phyloP scores from a whole-genome alignment of 139 green algal species.

The Limnomonas spitsbergensis region DNA sequence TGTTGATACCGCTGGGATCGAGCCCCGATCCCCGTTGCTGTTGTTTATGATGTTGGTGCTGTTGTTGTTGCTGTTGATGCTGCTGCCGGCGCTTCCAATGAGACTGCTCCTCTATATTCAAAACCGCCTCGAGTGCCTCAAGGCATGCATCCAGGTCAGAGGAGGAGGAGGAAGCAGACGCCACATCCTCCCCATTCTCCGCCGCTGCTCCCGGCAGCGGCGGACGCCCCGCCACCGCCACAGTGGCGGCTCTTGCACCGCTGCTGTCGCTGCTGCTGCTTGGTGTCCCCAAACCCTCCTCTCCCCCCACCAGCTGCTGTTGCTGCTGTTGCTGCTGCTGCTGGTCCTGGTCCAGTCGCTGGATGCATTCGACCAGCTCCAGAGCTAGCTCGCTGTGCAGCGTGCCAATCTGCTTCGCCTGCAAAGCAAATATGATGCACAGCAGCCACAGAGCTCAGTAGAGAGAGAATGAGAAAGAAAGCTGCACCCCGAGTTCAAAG shows the following conservation, averaged over 20 bases:
- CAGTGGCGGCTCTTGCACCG: not conserved
- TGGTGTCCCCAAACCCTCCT: not conserved
- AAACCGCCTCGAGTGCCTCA: not conserved
- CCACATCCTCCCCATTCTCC: not conserved
- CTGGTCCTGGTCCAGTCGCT: not conserved
- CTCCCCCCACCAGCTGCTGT: not conserved
- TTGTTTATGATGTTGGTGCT: not conserved
- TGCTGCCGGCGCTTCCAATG: not conserved
- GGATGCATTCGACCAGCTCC: conserved; percentile 36
- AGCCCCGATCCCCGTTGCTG: not conserved
- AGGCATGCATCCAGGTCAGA: not conserved
- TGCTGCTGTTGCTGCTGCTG: no score
- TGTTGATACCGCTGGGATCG: not conserved
- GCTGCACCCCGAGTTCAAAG: no score
- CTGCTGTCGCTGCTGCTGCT: conserved; percentile 16
- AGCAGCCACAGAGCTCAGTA: no score
- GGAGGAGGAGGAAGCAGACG: not conserved
- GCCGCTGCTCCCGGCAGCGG: not conserved
- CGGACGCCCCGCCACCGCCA: no score
- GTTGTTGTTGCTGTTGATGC: not conserved
- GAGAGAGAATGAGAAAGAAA: no score
- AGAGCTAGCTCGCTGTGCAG: conserved; percentile 67
- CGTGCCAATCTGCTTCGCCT: not conserved
- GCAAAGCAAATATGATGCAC: no score
- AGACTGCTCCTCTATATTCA: no score